phyloP scores from a whole-genome alignment of 805 yeast species.

The Candida verbasci region DNA sequence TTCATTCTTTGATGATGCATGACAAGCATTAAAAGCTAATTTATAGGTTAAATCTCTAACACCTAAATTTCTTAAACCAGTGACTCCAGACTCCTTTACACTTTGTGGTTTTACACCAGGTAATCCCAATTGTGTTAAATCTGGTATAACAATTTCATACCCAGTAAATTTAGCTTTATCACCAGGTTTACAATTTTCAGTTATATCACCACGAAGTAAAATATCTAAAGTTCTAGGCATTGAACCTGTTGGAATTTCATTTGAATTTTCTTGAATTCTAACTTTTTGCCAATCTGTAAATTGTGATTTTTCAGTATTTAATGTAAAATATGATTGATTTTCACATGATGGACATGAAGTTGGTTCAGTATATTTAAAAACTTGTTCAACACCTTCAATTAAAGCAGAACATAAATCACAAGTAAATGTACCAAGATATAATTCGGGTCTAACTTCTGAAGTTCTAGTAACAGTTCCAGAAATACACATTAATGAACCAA shows the following conservation, averaged over 20 bases:
- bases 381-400: constrained; percentile 87
- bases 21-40: constrained; percentile 87
- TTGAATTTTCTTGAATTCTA: constrained; percentile 93
- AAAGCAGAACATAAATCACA: constrained; percentile 86
- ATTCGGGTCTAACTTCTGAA: constrained; percentile 93
- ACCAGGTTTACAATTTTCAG: constrained; percentile 96
- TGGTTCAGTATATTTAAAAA: constrained; percentile 92
- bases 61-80: constrained; percentile 88
- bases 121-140: constrained; percentile 85
- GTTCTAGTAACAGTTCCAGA: constrained; percentile 96
- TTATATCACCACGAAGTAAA: constrained; percentile 87
- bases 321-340: constrained; percentile 80
- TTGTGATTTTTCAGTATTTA: constrained; percentile 76
- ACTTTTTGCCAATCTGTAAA: constrained; percentile 97
- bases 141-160: constrained; percentile 91
- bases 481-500: constrained; percentile 79
- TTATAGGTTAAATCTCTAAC: constrained; percentile 91
- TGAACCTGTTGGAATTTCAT: constrained; percentile 95
- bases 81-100: constrained; percentile 77
- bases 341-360: constrained; percentile 87
- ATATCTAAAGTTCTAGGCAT: constrained; percentile 98
- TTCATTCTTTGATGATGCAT: constrained; percentile 58
- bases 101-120: constrained; percentile 93
- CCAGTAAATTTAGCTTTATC: constrained; percentile 94
- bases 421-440: constrained; percentile 78